Evolutionary conservation across 768 basidiomycete species (phyloP).

Genomic region (Sutorius australiensis): DNA sequence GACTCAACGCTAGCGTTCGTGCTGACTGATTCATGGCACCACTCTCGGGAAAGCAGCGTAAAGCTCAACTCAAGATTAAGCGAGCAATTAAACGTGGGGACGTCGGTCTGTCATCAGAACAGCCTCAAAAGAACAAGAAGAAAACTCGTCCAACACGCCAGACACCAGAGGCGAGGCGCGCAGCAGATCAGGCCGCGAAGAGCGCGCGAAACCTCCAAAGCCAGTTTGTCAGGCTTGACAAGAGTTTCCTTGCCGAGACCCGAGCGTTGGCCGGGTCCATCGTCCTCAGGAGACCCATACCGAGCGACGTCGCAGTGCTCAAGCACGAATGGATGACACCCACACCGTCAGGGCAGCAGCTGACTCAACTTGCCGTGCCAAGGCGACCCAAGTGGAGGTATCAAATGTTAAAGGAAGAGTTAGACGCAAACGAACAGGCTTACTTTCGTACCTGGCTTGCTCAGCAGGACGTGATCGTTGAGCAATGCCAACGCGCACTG

Average conservation of each 20-base stretch:
- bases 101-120: slow-evolving; percentile 34
- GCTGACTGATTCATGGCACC: slow-evolving; percentile 16
- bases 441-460: slow-evolving; percentile 75
- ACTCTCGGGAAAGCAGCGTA: slow-evolving; percentile 61
- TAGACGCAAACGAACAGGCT: slow-evolving; percentile 88
- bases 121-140: slow-evolving; percentile 10
- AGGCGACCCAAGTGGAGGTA: slow-evolving; percentile 83
- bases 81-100: slow-evolving; percentile 86
- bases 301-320: slow-evolving; percentile 37
- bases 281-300: slow-evolving; percentile 56
- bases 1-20: neutral
- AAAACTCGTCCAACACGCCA: neutral
- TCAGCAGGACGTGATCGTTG: slow-evolving; percentile 55
- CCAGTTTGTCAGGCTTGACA: slow-evolving; percentile 60
- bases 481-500: slow-evolving; percentile 43
- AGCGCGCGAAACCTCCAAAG: slow-evolving; percentile 60
- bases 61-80: slow-evolving; percentile 69
- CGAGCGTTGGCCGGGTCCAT: slow-evolving; percentile 51
- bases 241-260: slow-evolving; percentile 57
- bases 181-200: slow-evolving; percentile 35
- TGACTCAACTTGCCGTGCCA: slow-evolving; percentile 35
- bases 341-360: neutral
- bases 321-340: slow-evolving; percentile 10
- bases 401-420: slow-evolving; percentile 82
- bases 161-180: slow-evolving; percentile 3